Evolutionary conservation across 257 asterid species (phyloP).

Genomic region (Jaltomata sinuosa): DNA sequence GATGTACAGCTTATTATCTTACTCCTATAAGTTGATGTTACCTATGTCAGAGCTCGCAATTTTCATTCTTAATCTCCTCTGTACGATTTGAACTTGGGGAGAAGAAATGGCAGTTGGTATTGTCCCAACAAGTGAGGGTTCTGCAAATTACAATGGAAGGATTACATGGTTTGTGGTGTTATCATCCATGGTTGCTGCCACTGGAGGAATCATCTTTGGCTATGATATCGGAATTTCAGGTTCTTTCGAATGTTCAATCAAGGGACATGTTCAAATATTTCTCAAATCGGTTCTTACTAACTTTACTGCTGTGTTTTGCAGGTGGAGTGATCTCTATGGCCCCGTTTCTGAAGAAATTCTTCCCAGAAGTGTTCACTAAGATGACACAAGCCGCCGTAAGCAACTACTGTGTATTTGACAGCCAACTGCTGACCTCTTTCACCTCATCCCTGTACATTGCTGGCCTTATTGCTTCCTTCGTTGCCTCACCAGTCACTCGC

Average conservation of each 20-base stretch:
- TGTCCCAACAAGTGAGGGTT: background rate
- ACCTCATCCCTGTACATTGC: conserved; percentile 50
- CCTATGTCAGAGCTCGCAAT: background rate
- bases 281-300: background rate
- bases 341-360: conserved; percentile 38
- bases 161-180: conserved; percentile 19
- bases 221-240: conserved; percentile 31
- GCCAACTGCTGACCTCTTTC: conserved; percentile 37
- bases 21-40: background rate
- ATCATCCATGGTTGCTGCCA: conserved; percentile 20
- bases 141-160: conserved; percentile 11
- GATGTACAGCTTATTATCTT: background rate
- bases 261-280: background rate
- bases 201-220: conserved; percentile 29
- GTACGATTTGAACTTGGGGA: background rate
- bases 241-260: background rate
- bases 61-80: background rate
- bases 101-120: conserved; percentile 9
- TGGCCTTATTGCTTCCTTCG: conserved; percentile 39
- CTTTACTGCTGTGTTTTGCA: conserved; percentile 1
- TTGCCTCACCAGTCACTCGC: conserved; percentile 39
- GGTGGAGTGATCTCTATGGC: conserved; percentile 58
- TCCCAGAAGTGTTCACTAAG: conserved; percentile 25
- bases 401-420: conserved; percentile 52
- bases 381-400: conserved; percentile 23